Evolutionary conservation across 2,329 filamentous ascomycete genomes (phyloP).

Genomic region (Neonectria ditissima): DNA sequence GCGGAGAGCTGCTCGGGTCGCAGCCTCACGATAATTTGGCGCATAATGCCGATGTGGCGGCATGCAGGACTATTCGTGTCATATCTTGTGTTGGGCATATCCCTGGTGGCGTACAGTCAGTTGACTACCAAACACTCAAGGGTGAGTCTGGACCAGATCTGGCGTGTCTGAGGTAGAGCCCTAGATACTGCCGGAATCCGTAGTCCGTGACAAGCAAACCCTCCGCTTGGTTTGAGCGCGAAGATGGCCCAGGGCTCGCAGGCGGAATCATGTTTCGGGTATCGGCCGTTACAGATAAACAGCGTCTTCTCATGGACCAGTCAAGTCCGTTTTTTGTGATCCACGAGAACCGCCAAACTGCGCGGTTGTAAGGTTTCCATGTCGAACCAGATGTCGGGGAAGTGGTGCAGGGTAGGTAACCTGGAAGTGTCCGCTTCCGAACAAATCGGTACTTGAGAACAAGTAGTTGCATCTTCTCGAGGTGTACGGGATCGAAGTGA

Average conservation of each 20-base stretch:
- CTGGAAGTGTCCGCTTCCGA: neutral
- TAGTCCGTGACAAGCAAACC: too few species aligned
- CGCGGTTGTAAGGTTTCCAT: too few species aligned
- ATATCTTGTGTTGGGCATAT: slow-evolving; percentile 18
- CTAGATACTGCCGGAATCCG: too few species aligned
- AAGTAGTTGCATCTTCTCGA: too few species aligned
- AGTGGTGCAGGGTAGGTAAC: neutral
- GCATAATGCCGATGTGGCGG: neutral
- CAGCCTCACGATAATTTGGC: neutral
- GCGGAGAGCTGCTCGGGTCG: neutral
- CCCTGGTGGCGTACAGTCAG: neutral
- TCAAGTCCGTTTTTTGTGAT: neutral
- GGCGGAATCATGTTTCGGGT: neutral
- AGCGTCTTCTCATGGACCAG: neutral
- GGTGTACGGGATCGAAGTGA: too few species aligned
- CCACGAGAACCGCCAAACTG: too few species aligned
- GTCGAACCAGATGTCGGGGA: neutral
- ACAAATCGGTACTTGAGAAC: too few species aligned
- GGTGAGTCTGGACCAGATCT: neutral
- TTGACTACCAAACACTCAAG: neutral
- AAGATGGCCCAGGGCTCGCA: neutral
- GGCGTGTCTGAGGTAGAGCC: neutral
- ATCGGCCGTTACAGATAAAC: neutral
- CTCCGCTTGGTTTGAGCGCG: too few species aligned
- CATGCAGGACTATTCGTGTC: slow-evolving; percentile 7